Base-by-base conservation (phyloP, 169 alveolate genomes). In the Theileria annulata region DNA sequence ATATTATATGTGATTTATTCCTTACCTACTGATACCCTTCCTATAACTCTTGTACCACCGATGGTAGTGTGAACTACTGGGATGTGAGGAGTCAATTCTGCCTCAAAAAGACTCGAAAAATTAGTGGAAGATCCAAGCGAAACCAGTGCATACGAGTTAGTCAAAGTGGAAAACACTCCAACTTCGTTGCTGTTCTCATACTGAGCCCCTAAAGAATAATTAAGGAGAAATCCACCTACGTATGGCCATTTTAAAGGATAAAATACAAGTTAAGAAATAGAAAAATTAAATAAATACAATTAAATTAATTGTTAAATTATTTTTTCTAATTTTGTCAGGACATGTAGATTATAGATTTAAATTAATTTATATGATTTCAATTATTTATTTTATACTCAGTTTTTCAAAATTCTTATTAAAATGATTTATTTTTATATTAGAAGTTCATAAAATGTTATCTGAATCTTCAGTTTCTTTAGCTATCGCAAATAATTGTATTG, bases 181-280 rank as follows among this genome's bases (percentile, higher is more conserved):
- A 98, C 97, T 74, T 98, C 99, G 84, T 95, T 96, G 75, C 98
- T 95, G 88, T 97, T 97, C 85, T 98, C 99, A 79, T 95, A 97
- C 80, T 94, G 96, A 8, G 94, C 92, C 56, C 96, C 92, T 79
- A 60, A 66, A 77, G 23, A 82, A 12, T 1, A 10, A 12, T 4
- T 17, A 23, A 1, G 12, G 10, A 13, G 23, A n/a, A 15, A 42
- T 8, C 0, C 54, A 84, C 90, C 13, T 23, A 84, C 90, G 37
- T 31, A 84, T 76, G 42, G 90, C 90, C 90, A 84, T 84, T 6
- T 27, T 76, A 60, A 23, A 25, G 6, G 8, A 9, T 56, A 56
- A 56, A 56, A 56, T 56, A 56, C 30, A 56, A 56, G 3, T 21
- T 21, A 19, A 9, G 30, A 56, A 56, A 56, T 5, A 56, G 64